Evolutionary conservation across 2,329 filamentous ascomycete genomes (phyloP).

Genomic region (Talaromyces sp.): DNA sequence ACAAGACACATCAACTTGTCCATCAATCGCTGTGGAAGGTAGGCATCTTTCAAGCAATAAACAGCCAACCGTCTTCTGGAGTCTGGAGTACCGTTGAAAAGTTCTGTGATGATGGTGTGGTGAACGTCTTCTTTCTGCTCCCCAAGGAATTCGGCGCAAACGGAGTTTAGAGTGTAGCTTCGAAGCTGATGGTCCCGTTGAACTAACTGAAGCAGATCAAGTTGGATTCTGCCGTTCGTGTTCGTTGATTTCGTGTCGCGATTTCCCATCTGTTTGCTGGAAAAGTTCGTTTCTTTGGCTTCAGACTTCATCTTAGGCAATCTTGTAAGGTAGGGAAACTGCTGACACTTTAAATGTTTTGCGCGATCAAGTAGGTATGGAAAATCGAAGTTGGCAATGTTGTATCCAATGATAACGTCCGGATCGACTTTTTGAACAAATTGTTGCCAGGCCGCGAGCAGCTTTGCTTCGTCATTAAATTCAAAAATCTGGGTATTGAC

Average conservation of each 20-base stretch:
- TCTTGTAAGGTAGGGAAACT: constrained; percentile 86
- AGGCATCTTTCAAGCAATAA: constrained; percentile 97
- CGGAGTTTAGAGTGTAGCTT: constrained; percentile 96
- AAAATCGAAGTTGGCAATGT: constrained; percentile 98
- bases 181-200: constrained; percentile 92
- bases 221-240: constrained; percentile 86
- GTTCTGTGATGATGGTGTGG: constrained; percentile 97
- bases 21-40: constrained; percentile 88
- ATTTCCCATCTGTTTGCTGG: constrained; percentile 97
- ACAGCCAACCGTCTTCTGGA: constrained; percentile 86
- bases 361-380: constrained; percentile 90
- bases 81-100: constrained; percentile 95
- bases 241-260: constrained; percentile 93
- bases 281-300: constrained; percentile 79
- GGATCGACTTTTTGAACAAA: constrained; percentile 89
- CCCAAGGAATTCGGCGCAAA: constrained; percentile 88
- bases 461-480: constrained; percentile 76
- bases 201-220: constrained; percentile 91
- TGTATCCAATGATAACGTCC: constrained; percentile 98
- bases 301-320: constrained; percentile 69
- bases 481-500: constrained; percentile 91
- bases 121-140: constrained; percentile 99
- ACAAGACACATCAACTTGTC: constrained; percentile 98
- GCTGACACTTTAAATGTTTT: constrained; percentile 72
- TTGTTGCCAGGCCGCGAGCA: constrained; percentile 89